Percentiles rank a stretch among this genome's conserved stretches.
Evolutionary conservation across 495 filamentous ascomycete genomes (phyloP).

Genomic region (Achaetomiella virescens): DNA sequence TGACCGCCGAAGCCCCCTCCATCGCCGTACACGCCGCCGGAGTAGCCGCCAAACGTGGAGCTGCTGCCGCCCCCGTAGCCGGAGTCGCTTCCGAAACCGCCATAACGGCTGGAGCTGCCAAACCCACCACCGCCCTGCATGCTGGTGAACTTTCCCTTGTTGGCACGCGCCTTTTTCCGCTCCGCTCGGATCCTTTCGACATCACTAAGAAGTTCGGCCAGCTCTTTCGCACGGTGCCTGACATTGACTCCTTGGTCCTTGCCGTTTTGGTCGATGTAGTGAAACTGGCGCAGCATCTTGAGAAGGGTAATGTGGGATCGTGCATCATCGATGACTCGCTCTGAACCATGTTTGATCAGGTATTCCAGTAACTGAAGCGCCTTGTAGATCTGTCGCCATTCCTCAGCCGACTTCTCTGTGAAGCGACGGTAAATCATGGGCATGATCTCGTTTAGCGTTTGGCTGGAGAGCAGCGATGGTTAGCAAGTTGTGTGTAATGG

Average conservation of each 20-base stretch:
- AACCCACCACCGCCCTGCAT: slow-evolving; percentile 68
- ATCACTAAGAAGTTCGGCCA: slow-evolving; percentile 87
- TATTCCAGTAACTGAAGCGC: slow-evolving; percentile 94
- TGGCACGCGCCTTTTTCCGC: slow-evolving; percentile 85
- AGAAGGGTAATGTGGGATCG: slow-evolving; percentile 88
- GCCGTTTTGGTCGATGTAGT: slow-evolving; percentile 92
- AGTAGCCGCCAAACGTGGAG: slow-evolving; percentile 72
- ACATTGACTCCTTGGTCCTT: slow-evolving; percentile 99
- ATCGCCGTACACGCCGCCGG: slow-evolving; percentile 86
- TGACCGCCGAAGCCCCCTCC: slow-evolving; percentile 79
- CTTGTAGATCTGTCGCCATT: slow-evolving; percentile 99
- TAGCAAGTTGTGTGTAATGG: slow-evolving; percentile 1
- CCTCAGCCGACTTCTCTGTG: slow-evolving; percentile 95
- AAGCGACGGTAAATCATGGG: slow-evolving; percentile 99
- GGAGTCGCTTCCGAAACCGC: slow-evolving; percentile 79
- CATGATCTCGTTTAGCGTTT: slow-evolving; percentile 99
- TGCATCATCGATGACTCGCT: slow-evolving; percentile 96
- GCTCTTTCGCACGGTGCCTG: slow-evolving; percentile 89
- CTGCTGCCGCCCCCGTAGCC: slow-evolving; percentile 55
- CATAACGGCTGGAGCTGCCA: slow-evolving; percentile 59
- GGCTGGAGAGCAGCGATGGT: slow-evolving; percentile 44
- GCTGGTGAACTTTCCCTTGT: slow-evolving; percentile 89
- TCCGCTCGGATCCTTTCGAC: slow-evolving; percentile 89
- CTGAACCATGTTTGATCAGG: slow-evolving; percentile 95
- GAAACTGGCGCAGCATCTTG: slow-evolving; percentile 98